Percentiles rank a stretch among this genome's conserved stretches.
phyloP scores from a whole-genome alignment of 176 grass and related monocot genomes.

The Typha latifolia region DNA sequence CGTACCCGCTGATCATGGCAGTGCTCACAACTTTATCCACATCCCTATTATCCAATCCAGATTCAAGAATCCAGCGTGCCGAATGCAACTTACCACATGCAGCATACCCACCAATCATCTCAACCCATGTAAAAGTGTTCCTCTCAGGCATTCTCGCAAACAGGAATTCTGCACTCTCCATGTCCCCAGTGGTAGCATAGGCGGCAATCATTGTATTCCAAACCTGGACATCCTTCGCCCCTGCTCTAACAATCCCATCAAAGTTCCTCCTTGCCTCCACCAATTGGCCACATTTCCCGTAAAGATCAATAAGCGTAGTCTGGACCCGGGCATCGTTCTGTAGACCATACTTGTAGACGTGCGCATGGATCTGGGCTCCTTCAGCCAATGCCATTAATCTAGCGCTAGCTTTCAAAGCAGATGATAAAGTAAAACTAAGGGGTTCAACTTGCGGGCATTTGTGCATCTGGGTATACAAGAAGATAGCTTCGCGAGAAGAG shows the following conservation, averaged over 20 bases:
- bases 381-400: conserved; percentile 17
- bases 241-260: conserved; percentile 3
- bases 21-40: conserved; percentile 20
- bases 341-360: conserved; percentile 30
- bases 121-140: conserved; percentile 15
- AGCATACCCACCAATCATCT: conserved; percentile 23
- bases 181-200: conserved; percentile 11
- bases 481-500: conserved; percentile 14
- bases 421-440: not conserved
- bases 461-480: conserved; percentile 28
- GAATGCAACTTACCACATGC: conserved; percentile 18
- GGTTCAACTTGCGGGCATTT: not conserved
- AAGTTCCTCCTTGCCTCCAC: conserved; percentile 21
- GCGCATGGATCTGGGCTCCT: conserved; percentile 26
- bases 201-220: conserved; percentile 36
- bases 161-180: conserved; percentile 13
- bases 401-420: conserved; percentile 21
- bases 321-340: conserved; percentile 25
- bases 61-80: conserved; percentile 18
- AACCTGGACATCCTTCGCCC: conserved; percentile 22
- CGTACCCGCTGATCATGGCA: conserved; percentile 36
- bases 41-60: conserved; percentile 10
- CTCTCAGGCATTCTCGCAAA: conserved; percentile 29
- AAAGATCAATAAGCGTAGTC: conserved; percentile 28
- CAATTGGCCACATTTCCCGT: conserved; percentile 22